Conservation (phyloP, 352 stramenopile species). For the Pythium folliculosum region DNA sequence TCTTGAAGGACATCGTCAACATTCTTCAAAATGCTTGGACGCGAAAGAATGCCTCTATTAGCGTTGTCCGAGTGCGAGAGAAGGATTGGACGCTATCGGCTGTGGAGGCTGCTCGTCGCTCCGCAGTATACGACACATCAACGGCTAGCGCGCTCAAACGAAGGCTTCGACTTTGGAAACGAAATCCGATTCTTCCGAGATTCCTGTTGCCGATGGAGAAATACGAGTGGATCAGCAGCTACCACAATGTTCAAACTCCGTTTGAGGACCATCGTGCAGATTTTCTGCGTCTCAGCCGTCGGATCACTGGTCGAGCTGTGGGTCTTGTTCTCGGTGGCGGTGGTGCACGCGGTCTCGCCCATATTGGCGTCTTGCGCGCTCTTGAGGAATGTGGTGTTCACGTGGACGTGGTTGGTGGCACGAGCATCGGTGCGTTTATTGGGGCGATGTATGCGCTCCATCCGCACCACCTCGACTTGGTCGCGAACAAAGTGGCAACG, state of each 20-base stretch:
- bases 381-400: constrained; percentile 92
- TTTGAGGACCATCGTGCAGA: constrained; percentile 75
- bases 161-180: constrained; percentile 54
- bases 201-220: constrained; percentile 83
- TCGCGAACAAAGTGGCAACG: constrained; percentile 54
- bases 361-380: constrained; percentile 93
- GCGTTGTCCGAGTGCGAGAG: constrained; percentile 75
- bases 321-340: constrained; percentile 94
- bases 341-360: constrained; percentile 91
- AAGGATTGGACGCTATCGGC: constrained; percentile 74
- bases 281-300: constrained; percentile 86
- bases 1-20: constrained; percentile 69
- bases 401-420: constrained; percentile 94
- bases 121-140: constrained; percentile 49
- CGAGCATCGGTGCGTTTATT: constrained; percentile 88
- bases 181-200: constrained; percentile 60
- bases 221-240: constrained; percentile 85
- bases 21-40: constrained; percentile 74
- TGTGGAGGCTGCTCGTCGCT: constrained; percentile 45
- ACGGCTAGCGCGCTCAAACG: constrained; percentile 57
- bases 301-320: constrained; percentile 91
- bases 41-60: constrained; percentile 72
- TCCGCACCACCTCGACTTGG: constrained; percentile 62
- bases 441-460: constrained; percentile 79
- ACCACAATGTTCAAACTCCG: constrained; percentile 83